A percentile compares a stretch with the other conserved stretches of the same genome.
These are phyloP conservation scores for Dovyalis caffra DNA, from an alignment of 345 rosid species.

Conservation along the genomic window DNA sequence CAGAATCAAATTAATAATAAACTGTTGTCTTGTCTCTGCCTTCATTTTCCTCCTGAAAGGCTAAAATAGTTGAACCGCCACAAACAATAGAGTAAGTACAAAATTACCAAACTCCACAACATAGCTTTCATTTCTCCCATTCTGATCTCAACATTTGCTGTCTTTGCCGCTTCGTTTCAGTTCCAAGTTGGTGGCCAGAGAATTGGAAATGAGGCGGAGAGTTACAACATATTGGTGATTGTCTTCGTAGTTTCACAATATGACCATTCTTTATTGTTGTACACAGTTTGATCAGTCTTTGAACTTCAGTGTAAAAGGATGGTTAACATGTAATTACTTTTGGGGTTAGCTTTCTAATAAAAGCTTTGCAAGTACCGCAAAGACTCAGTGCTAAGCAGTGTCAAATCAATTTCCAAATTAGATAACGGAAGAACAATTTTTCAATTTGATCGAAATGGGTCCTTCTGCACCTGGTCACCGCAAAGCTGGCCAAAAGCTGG, in stretches of 20 bases:
- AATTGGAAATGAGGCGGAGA: slow-evolving; percentile 13
- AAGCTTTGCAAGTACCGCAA: slow-evolving; percentile 26
- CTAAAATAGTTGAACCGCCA: too few relatives aligned
- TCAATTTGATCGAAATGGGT: slow-evolving; percentile 28
- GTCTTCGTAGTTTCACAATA: slow-evolving; percentile 41
- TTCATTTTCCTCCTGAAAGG: too few relatives aligned
- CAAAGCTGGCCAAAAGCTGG: slow-evolving; percentile 30
- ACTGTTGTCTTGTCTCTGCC: too few relatives aligned
- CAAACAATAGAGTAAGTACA: too few relatives aligned
- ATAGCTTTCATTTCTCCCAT: background rate
- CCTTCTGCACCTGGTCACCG: slow-evolving; percentile 30
- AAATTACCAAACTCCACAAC: too few relatives aligned
- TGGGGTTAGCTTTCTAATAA: too few relatives aligned
- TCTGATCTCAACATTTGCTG: slow-evolving; percentile 2
- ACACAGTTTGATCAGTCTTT: too few relatives aligned
- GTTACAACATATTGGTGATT: slow-evolving; percentile 34
- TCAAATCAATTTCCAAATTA: slow-evolving; percentile 18
- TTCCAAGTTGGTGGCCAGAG: slow-evolving; percentile 35
- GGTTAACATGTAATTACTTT: too few relatives aligned
- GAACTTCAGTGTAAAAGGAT: too few relatives aligned
- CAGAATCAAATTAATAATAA: too few relatives aligned
- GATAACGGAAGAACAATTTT: slow-evolving; percentile 29
- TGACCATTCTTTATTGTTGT: too few relatives aligned
- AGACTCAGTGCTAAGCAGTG: slow-evolving; percentile 31
- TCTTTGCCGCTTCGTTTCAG: slow-evolving; percentile 11